Conservation (phyloP, 352 stramenopile genomes). For the Globisporangium canariense region DNA sequence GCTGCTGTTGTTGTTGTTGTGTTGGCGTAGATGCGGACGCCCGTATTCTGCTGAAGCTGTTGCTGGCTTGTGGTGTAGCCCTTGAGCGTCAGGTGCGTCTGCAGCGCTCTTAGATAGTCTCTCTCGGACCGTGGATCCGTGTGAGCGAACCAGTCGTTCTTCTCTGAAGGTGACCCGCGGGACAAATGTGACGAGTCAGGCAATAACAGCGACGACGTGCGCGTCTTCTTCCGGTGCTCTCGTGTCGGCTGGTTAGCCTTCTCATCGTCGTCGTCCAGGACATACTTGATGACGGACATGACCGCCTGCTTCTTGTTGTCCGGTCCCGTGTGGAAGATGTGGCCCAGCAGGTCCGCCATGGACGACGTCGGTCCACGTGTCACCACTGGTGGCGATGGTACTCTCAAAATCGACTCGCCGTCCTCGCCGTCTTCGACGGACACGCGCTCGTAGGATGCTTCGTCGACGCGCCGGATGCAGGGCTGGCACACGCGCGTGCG, state of each 20-base stretch:
- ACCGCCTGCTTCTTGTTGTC: constrained; percentile 19
- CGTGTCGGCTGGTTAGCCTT: background rate
- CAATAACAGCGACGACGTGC: constrained; percentile 9
- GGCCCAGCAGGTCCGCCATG: constrained; percentile 16
- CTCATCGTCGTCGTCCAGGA: constrained; percentile 29
- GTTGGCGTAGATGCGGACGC: background rate
- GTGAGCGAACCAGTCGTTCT: constrained; percentile 12
- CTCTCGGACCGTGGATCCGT: constrained; percentile 15
- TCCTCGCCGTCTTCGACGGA: background rate
- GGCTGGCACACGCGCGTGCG: constrained; percentile 39
- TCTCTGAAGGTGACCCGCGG: background rate
- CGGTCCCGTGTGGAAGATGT: constrained; percentile 25
- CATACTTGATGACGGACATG: constrained; percentile 46
- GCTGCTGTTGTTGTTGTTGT: background rate
- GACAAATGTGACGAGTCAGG: background rate
- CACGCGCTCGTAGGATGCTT: constrained; percentile 33
- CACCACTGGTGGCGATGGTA: constrained; percentile 15
- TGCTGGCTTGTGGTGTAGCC: background rate
- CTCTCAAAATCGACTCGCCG: too few species aligned
- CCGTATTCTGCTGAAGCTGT: background rate
- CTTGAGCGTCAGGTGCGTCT: constrained; percentile 11
- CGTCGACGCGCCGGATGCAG: constrained; percentile 42
- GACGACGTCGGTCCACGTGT: constrained; percentile 23
- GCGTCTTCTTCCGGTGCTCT: background rate
- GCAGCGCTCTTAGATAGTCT: constrained; percentile 13